phyloP scores from a whole-genome alignment of 331 rosid species.

The Pyrus hybrid region DNA sequence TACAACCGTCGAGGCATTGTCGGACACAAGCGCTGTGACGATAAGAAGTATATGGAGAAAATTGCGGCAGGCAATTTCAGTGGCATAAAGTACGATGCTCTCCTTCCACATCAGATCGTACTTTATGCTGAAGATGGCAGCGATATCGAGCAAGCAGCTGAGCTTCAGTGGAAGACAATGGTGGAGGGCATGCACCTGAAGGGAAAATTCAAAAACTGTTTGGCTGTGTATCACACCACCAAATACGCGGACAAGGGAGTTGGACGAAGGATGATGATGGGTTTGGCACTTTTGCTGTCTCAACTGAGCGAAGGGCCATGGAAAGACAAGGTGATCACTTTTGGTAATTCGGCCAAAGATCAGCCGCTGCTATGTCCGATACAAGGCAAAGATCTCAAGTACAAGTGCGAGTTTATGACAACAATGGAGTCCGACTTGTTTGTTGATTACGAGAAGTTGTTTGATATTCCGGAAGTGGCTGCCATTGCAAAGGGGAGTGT shows the following conservation, averaged over 20 bases:
- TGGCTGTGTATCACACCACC: not conserved
- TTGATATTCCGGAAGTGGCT: not conserved
- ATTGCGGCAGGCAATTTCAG: not conserved
- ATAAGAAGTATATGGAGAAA: not conserved
- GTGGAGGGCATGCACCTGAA: not conserved
- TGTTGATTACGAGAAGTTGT: not conserved
- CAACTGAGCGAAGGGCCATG: not conserved
- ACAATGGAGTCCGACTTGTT: not conserved
- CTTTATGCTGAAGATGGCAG: not conserved
- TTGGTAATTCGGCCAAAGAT: not conserved
- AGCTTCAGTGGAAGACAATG: not conserved
- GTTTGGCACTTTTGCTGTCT: not conserved
- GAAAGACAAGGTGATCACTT: not conserved
- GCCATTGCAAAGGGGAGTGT: not conserved
- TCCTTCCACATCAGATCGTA: not conserved
- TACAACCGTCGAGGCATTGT: not conserved
- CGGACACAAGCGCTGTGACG: not conserved
- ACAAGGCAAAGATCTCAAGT: not conserved
- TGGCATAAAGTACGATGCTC: not conserved
- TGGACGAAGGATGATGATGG: not conserved
- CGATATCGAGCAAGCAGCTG: not conserved
- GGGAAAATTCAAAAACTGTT: not conserved
- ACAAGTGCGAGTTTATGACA: not conserved
- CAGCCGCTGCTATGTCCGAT: not conserved
- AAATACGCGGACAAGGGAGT: not conserved